Percentiles rank a stretch among this genome's conserved stretches.
These are phyloP conservation scores for Phytophthora quininea DNA, from an alignment of 352 stramenopile species.

Conservation along the genomic window DNA sequence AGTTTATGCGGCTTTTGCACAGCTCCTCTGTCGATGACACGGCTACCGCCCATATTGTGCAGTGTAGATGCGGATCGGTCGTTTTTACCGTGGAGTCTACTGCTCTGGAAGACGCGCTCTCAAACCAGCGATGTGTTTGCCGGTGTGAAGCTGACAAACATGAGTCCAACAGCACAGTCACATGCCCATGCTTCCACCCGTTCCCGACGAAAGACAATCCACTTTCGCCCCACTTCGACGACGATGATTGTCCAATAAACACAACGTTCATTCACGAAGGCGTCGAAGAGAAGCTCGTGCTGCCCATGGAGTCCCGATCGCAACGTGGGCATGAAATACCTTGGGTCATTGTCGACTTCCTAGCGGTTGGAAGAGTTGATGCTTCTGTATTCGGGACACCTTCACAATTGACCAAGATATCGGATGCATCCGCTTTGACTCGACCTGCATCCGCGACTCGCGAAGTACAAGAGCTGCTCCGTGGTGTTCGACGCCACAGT, in stretches of 20 bases:
- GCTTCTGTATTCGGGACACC: neutral
- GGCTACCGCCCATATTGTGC: constrained; percentile 25
- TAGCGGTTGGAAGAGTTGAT: constrained; percentile 24
- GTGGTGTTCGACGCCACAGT: constrained; percentile 17
- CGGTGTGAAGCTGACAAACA: neutral
- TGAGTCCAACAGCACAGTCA: neutral
- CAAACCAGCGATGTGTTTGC: constrained; percentile 32
- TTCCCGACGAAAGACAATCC: constrained; percentile 27
- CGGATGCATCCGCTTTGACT: neutral
- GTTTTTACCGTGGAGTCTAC: constrained; percentile 31
- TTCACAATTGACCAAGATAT: neutral
- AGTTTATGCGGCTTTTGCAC: constrained; percentile 42
- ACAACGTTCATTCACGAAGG: constrained; percentile 34
- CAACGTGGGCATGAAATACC: constrained; percentile 23
- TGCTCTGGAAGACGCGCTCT: constrained; percentile 18
- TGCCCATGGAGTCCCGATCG: constrained; percentile 39
- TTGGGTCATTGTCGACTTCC: constrained; percentile 45
- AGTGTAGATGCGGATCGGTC: constrained; percentile 53
- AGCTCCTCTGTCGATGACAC: constrained; percentile 16
- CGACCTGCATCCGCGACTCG: neutral
- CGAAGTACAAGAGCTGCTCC: constrained; percentile 12
- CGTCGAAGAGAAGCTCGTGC: constrained; percentile 39
- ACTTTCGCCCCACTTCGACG: constrained; percentile 15
- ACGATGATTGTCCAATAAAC: constrained; percentile 30
- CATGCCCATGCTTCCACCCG: constrained; percentile 42